Base-by-base conservation (phyloP, 306 rosid species). In the Lagenaria siceraria region DNA sequence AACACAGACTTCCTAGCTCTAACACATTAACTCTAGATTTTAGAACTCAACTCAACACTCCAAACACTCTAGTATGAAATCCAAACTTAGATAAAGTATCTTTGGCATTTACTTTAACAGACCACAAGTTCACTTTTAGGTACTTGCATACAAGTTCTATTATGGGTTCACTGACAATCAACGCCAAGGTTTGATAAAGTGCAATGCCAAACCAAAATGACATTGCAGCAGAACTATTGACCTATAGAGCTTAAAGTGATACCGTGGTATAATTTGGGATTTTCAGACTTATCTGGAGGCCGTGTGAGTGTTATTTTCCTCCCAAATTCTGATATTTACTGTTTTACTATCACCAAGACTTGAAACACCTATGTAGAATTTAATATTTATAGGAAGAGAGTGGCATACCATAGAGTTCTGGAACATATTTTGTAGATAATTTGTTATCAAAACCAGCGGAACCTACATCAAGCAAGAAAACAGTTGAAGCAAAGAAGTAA, bases 401-500 rank as follows among this genome's bases (percentile, higher is more conserved):
- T 18, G 72, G 75, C 87, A 19, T 87, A 95, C 98, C 99, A 92
- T 96, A 14, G 93, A 88, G 91, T 83, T 90, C 81, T 85, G 85
- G 85, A 85, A 96, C 82, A 88, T 90, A 49, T 83, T 83, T 80
- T 91, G 95, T 81, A 96, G 88, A 85, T 87, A 89, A 78, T 84
- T 90, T 43, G 99, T 92, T 85, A 96, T 79, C 83, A 90, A 56
- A 83, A 92, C 89, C 90, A 90, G 81, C 29, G 99, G 97, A 83
- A 89, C 89, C 97, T 96, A 78, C 29, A 42, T 58, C 13, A 80
- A 80, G 64, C 74, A 74, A 8, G 33, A 62, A 69, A 64, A 46
- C 6, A 24, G 58, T 24, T 70, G 8, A 46, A 21, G 29, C 59
- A 56, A 40, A 42, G 22, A 58, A 54, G 54, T 74, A 74, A 21